phyloP scores from a whole-genome alignment of 441 rosid species.

The Mallotus japonicus region DNA sequence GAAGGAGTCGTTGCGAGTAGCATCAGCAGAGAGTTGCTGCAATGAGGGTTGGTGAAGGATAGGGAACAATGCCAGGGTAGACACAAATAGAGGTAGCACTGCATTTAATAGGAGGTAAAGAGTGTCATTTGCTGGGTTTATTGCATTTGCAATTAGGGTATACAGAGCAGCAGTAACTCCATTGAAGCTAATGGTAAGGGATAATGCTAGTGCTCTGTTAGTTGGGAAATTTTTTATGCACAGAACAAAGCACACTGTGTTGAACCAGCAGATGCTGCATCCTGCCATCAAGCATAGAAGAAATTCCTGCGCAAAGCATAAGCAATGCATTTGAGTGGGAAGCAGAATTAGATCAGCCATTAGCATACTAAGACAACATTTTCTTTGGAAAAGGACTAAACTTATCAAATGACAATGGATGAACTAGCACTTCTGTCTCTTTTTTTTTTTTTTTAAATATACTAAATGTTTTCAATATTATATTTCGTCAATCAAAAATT shows the following conservation, averaged over 20 bases:
- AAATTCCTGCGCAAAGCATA: slow-evolving; percentile 49
- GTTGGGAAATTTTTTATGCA: slow-evolving; percentile 67
- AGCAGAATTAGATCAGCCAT: too few relatives aligned
- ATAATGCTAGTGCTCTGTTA: slow-evolving; percentile 60
- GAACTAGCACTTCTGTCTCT: too few relatives aligned
- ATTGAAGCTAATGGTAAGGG: slow-evolving; percentile 73
- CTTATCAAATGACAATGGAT: too few relatives aligned
- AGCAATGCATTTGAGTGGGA: not conserved
- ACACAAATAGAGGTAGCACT: slow-evolving; percentile 49
- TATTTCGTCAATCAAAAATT: too few relatives aligned
- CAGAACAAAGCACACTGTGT: slow-evolving; percentile 70
- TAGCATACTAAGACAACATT: too few relatives aligned
- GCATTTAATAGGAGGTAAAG: slow-evolving; percentile 68
- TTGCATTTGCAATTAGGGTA: slow-evolving; percentile 59
- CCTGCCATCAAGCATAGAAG: slow-evolving; percentile 63
- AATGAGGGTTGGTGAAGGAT: slow-evolving; percentile 42
- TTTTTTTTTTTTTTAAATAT: too few relatives aligned
- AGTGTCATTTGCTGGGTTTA: slow-evolving; percentile 38
- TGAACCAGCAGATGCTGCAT: slow-evolving; percentile 90
- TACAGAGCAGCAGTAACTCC: slow-evolving; percentile 75
- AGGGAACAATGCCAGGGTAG: slow-evolving; percentile 52
- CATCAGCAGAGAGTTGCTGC: slow-evolving; percentile 28
- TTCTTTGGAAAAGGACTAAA: too few relatives aligned
- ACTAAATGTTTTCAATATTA: too few relatives aligned
- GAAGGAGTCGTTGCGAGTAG: slow-evolving; percentile 34